Evolutionary conservation across 169 alveolate species (phyloP).

Genomic region (Theileria annulata): DNA sequence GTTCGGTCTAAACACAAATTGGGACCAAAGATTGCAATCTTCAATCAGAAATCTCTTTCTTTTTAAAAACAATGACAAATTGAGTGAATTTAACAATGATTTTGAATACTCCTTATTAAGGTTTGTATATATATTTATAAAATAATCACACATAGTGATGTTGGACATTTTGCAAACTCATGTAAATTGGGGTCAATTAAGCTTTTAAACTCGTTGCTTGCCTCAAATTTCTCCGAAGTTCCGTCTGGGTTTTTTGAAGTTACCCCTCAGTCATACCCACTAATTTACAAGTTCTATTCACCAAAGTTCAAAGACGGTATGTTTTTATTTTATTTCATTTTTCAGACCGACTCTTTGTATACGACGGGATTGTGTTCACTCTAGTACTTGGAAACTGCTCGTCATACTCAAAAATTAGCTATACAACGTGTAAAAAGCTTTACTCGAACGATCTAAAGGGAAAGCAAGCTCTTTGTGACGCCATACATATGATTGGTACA

Average conservation of each 20-base stretch:
- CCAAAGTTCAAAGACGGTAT: conserved; percentile 55
- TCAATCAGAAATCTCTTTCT: conserved; percentile 45
- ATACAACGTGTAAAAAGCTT: conserved; percentile 69
- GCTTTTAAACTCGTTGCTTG: conserved; percentile 26
- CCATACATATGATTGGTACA: conserved; percentile 63
- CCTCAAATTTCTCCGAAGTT: conserved; percentile 9
- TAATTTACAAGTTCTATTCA: conserved; percentile 27
- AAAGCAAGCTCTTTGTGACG: conserved; percentile 73
- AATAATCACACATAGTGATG: conserved; percentile 23
- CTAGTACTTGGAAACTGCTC: conserved; percentile 31
- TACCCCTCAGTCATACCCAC: conserved; percentile 11
- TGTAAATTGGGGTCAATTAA: conserved; percentile 23
- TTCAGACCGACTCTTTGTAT: conserved; percentile 47
- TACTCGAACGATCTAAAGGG: conserved; percentile 78
- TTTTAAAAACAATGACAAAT: neutral
- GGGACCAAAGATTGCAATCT: conserved; percentile 63
- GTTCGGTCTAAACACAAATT: conserved; percentile 38
- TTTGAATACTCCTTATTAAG: conserved; percentile 39
- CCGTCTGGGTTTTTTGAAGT: conserved; percentile 37
- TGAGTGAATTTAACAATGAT: conserved; percentile 40
- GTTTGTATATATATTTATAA: conserved; percentile 14
- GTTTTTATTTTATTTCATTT: neutral
- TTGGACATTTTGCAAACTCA: conserved; percentile 45
- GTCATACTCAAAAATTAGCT: conserved; percentile 9
- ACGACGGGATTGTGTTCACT: conserved; percentile 64